Evolutionary conservation across 192 early-diverging fungal species (phyloP), one percentile per base, ranked within the genome.

Genomic region (Rhizoclosmatium globosum): DNA sequence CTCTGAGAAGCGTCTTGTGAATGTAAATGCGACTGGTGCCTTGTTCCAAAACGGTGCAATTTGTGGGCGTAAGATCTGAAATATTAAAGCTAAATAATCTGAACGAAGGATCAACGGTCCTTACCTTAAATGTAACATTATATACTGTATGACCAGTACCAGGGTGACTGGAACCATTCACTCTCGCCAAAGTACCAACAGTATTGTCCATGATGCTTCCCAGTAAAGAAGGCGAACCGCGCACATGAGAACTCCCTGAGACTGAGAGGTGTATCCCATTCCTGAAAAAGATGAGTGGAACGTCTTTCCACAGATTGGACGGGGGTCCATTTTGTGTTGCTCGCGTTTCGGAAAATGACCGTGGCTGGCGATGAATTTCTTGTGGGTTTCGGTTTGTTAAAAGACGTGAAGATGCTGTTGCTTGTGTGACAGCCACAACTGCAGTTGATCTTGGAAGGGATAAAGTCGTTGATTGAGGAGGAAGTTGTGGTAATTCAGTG

Each of bases 241-340:
- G 21, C 0, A 46, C 50, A 4, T 71, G 69, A 56, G 19, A n/a
- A 7, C 4, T 66, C 15, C 60, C 47, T n/a, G 57, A 17, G 9
- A 74, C 43, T 43, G 7, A 15, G 44, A 59, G 48, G 46, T 76
- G 47, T 47, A 76, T 23, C n/a, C 62, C 74, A 56, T 67, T 76
- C 47, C 50, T 76, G 74, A 76, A 76, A 53, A 66, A 76, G 7
- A 41, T 42, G 13, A 76, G 39, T 1, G 74, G 74, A 41, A 76
- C 74, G 15, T 53, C 74, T 56, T 67, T 21, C 74, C 74, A 75
- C 2, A 76, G 31, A 43, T 19, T 3, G 17, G 59, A 39, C 9
- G 73, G 2, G 44, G 13, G 44, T 9, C 45, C 68, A 47, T 13
- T 46, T 42, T 38, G 68, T 73, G 64, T 15, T 38, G 64, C 11